These are phyloP conservation scores for Colletotrichum sp. DNA, from an alignment of 2,329 filamentous ascomycete genomes.

Conservation along the genomic window DNA sequence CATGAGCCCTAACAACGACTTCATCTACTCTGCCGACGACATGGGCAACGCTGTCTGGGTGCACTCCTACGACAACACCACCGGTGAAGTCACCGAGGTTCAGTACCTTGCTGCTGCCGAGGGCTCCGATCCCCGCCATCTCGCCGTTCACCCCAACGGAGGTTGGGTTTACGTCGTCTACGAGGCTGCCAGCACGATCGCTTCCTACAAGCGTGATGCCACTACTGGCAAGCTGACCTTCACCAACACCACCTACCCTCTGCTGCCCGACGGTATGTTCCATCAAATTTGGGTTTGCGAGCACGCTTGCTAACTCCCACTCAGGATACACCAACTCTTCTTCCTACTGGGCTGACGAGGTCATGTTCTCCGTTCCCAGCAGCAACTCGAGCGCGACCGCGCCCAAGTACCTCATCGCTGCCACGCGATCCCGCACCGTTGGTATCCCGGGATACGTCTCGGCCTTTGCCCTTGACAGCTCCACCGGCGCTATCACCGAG, in stretches of 20 bases:
- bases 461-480: constrained; percentile 30
- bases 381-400: not conserved
- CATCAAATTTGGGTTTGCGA: not conserved
- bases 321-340: constrained; percentile 5
- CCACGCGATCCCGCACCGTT: constrained; percentile 15
- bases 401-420: constrained; percentile 9
- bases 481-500: constrained; percentile 28
- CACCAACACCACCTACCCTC: constrained; percentile 17
- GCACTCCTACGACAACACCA: constrained; percentile 26
- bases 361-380: constrained; percentile 4
- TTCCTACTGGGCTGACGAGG: constrained; percentile 11
- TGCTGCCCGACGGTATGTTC: constrained; percentile 13
- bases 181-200: constrained; percentile 29
- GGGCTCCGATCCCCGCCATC: constrained; percentile 29
- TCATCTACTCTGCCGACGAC: constrained; percentile 35
- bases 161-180: constrained; percentile 32
- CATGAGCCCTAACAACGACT: constrained; percentile 24
- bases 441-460: constrained; percentile 36
- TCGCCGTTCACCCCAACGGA: constrained; percentile 31
- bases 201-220: constrained; percentile 27
- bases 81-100: constrained; percentile 24
- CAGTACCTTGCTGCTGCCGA: constrained; percentile 22
- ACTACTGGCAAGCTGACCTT: not conserved
- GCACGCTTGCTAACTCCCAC: not conserved
- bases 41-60: constrained; percentile 35